phyloP scores from a whole-genome alignment of 2,329 filamentous ascomycete genomes.

The Pezicula carpinea region DNA sequence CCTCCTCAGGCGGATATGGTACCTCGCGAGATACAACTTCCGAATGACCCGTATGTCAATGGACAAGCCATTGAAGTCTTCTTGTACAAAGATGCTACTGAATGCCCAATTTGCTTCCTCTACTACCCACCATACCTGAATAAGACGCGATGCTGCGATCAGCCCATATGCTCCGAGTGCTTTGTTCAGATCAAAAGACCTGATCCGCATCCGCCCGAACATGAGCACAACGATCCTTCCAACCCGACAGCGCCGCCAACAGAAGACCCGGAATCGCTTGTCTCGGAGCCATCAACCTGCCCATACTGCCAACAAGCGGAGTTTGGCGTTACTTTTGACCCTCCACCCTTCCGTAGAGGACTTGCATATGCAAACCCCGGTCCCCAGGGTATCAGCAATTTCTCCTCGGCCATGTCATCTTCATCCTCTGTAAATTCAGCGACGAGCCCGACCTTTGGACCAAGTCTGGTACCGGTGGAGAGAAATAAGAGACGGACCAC shows the following conservation, averaged over 20 bases:
- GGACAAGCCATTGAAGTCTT: conserved; percentile 92
- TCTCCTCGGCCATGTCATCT: conserved; percentile 75
- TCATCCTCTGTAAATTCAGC: conserved; percentile 70
- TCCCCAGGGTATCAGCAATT: conserved; percentile 43
- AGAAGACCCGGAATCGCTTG: conserved; percentile 57
- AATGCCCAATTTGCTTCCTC: conserved; percentile 95
- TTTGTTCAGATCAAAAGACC: conserved; percentile 97
- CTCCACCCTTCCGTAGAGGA: conserved; percentile 83
- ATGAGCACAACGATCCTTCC: conserved; percentile 36
- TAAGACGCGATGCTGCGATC: conserved; percentile 89
- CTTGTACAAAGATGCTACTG: conserved; percentile 82
- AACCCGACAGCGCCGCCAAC: conserved; percentile 26
- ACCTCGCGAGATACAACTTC: conserved; percentile 74
- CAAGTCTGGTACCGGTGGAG: conserved; percentile 14
- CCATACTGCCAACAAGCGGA: conserved; percentile 94
- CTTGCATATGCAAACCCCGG: conserved; percentile 60
- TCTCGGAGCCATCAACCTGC: conserved; percentile 87
- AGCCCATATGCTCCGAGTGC: conserved; percentile 95
- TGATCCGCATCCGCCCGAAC: conserved; percentile 85
- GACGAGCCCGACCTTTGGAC: conserved; percentile 25
- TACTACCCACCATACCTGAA: conserved; percentile 95
- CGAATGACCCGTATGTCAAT: conserved; percentile 82
- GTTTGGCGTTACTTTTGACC: conserved; percentile 92
- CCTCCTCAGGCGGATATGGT: conserved; percentile 65
- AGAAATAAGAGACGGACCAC: conserved; percentile 51